Conservation (phyloP, 805 yeast species). For the Deakozyma indianensis region DNA sequence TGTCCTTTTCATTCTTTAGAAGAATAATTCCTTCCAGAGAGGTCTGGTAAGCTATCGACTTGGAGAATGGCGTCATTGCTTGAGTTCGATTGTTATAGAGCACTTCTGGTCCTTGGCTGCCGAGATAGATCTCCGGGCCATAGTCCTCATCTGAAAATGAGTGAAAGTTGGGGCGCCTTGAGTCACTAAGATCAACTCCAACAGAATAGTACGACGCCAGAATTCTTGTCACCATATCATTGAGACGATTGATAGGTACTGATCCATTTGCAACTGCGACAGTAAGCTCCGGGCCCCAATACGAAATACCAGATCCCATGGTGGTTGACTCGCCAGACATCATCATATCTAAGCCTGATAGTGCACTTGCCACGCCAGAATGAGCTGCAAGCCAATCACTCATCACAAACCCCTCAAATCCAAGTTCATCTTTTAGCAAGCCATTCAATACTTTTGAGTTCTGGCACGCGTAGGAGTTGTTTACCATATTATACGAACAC, state of each 20-base stretch:
- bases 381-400: conserved; percentile 58
- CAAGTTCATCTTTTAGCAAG: conserved; percentile 44
- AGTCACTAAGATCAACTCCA: conserved; percentile 17
- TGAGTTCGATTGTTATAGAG: conserved; percentile 42
- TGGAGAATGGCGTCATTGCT: conserved; percentile 32
- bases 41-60: conserved; percentile 34
- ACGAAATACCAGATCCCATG: background rate
- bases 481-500: conserved; percentile 45
- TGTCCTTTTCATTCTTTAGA: conserved; percentile 36
- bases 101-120: conserved; percentile 34
- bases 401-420: conserved; percentile 55
- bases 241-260: conserved; percentile 35
- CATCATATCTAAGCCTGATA: conserved; percentile 50
- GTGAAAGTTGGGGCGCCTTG: conserved; percentile 31
- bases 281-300: conserved; percentile 45
- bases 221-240: conserved; percentile 50
- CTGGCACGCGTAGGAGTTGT: conserved; percentile 45
- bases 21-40: conserved; percentile 45
- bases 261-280: conserved; percentile 42
- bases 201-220: conserved; percentile 41
- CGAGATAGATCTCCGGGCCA: conserved; percentile 23
- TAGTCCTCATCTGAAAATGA: conserved; percentile 45
- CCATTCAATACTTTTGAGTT: conserved; percentile 41
- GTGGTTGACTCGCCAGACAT: conserved; percentile 49
- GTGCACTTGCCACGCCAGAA: conserved; percentile 36